Evolutionary conservation across 148 eudicot genomes (phyloP), one percentile per base, ranked within the genome.

Genomic region (Talinum fruticosum): DNA sequence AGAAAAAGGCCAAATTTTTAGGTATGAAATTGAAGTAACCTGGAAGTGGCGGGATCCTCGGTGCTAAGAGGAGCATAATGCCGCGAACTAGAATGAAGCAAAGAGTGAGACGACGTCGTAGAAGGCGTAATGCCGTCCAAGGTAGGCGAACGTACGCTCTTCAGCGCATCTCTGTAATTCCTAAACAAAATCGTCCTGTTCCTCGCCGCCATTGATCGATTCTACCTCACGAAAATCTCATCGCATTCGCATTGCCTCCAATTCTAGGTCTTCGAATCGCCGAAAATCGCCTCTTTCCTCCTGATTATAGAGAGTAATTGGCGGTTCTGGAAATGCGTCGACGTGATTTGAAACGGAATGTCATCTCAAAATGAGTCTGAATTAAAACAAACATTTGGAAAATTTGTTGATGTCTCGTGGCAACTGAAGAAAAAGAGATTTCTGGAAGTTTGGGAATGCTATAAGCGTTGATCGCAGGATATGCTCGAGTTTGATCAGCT

Each of bases 21-120:
- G 21, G 21, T 15, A 26, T 13, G 30, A 8, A 23, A 62, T 26
- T 28, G 0, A 3, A 28, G 33, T 26, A 10, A 62, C 66, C 66
- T 62, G 5, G 66, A 62, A 62, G 66, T 26, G 34, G 66, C 30
- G 33, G 66, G 66, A 26, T 62, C 66, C 66, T 62, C 66, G 66
- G 66, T 62, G 33, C 66, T 62, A n/a, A 62, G 66, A 28, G 66
- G 66, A 62, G 66, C 66, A 62, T 62, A 62, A 12, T 33, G 32
- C 13, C 33, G 32, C 33, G 66, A 26, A 24, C 30, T 28, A 29
- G 32, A 18, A 62, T 28, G 66, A 62, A 62, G 33, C 18, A 14
- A n/a, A 18, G 28, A 51, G 30, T 10, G 16, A 62, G 66, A 62
- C 66, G 66, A 62, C 32, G 66, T 62, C 66, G 32, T 28, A 62